Evolutionary conservation across 176 grass and related monocot species (phyloP).

Genomic region (Puccinellia tenuiflora): DNA sequence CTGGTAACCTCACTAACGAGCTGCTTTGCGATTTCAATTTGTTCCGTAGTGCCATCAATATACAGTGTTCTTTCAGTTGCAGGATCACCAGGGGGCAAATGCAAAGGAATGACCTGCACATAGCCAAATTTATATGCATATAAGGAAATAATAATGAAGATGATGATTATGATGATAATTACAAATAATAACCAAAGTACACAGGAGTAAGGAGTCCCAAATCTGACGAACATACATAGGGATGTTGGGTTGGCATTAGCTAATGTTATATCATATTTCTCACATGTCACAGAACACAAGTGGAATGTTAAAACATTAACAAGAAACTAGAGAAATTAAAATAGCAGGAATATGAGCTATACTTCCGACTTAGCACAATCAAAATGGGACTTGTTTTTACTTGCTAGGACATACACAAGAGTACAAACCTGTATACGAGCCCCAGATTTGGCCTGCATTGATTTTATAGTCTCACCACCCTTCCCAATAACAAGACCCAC

Average conservation of each 20-base stretch:
- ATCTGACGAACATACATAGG: background rate
- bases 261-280: background rate
- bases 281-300: background rate
- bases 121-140: too few relatives aligned
- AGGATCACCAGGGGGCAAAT: slow-evolving; percentile 82
- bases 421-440: slow-evolving; percentile 84
- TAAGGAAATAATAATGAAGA: slow-evolving; percentile 4
- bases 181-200: slow-evolving; percentile 11
- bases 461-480: slow-evolving; percentile 94
- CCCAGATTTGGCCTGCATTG: slow-evolving; percentile 80
- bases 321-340: background rate
- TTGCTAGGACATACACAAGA: background rate
- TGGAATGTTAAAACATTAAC: background rate
- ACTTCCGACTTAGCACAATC: background rate
- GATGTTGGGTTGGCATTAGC: background rate
- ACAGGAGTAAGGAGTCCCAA: background rate
- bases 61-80: slow-evolving; percentile 85
- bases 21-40: slow-evolving; percentile 93
- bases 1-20: slow-evolving; percentile 87
- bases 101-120: slow-evolving; percentile 82
- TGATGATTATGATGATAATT: background rate
- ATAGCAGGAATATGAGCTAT: background rate
- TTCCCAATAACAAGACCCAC: slow-evolving; percentile 96
- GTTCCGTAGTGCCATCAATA: slow-evolving; percentile 84
- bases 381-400: background rate